Percentiles rank a stretch among this genome's conserved stretches.
Evolutionary conservation across 164 flowering plant species (phyloP).

Genomic region (Hamamelis virginiana): DNA sequence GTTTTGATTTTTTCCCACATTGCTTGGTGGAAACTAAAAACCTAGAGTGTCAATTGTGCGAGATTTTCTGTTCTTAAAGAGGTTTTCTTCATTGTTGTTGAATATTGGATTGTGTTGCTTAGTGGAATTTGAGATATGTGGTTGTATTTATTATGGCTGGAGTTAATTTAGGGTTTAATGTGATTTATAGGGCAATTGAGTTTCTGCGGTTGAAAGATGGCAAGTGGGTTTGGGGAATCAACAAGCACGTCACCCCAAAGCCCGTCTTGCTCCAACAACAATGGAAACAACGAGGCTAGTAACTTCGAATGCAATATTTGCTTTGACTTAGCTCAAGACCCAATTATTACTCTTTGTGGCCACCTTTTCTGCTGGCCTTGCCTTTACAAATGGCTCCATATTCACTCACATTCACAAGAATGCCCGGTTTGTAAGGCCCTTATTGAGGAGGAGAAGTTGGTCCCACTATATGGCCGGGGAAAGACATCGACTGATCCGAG

Average conservation of each 20-base stretch:
- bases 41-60: no score
- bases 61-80: no score
- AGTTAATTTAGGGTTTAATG: conserved; percentile 1
- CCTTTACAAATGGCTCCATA: conserved; percentile 68
- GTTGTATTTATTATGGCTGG: not conserved
- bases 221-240: conserved; percentile 33
- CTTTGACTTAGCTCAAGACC: conserved; percentile 80
- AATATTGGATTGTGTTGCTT: not conserved
- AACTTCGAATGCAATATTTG: conserved; percentile 82
- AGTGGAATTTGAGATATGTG: not conserved
- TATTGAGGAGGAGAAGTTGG: conserved; percentile 64
- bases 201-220: conserved; percentile 17
- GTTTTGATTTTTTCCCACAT: no score
- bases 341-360: conserved; percentile 74
- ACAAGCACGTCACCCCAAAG: conserved; percentile 19
- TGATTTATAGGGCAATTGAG: not conserved
- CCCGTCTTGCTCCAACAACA: conserved; percentile 34
- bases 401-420: conserved; percentile 61
- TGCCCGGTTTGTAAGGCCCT: conserved; percentile 86
- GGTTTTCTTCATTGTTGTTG: not conserved
- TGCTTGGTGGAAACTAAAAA: no score
- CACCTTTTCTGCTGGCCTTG: conserved; percentile 89
- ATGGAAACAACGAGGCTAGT: conserved; percentile 42
- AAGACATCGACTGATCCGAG: conserved; percentile 58
- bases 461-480: conserved; percentile 82